phyloP scores from a whole-genome alignment of 2,329 filamentous ascomycete species.

The Alternaria novae-zelandiae region DNA sequence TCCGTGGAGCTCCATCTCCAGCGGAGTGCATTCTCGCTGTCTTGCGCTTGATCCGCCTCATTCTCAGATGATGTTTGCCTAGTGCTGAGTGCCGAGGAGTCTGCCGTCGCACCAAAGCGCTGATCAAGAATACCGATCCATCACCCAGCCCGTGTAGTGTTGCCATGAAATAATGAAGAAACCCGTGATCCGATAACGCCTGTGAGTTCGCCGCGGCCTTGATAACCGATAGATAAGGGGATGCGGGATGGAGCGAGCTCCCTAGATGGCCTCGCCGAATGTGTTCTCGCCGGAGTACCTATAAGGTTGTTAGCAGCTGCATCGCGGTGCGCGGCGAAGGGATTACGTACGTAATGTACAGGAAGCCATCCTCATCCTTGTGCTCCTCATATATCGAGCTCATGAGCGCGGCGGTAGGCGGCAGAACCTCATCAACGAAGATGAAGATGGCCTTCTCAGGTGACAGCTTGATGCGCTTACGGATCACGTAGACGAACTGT shows the following conservation, averaged over 20 bases:
- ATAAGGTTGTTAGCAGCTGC: slow-evolving; percentile 29
- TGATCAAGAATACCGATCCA: slow-evolving; percentile 19
- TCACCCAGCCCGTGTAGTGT: slow-evolving; percentile 26
- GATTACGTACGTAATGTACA: slow-evolving; percentile 87
- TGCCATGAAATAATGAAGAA: slow-evolving; percentile 26
- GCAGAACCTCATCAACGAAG: slow-evolving; percentile 98
- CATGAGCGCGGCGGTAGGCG: slow-evolving; percentile 96
- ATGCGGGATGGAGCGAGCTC: slow-evolving; percentile 13
- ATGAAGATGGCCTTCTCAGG: slow-evolving; percentile 99
- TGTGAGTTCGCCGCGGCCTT: slow-evolving; percentile 33
- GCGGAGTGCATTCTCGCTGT: background rate
- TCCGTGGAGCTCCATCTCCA: background rate
- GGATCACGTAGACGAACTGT: slow-evolving; percentile 99
- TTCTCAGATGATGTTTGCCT: slow-evolving; percentile 10
- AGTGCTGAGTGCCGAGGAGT: slow-evolving; percentile 7
- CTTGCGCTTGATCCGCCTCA: slow-evolving; percentile 6
- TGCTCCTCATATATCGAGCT: slow-evolving; percentile 99
- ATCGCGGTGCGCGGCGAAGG: background rate
- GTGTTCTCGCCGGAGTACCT: slow-evolving; percentile 99
- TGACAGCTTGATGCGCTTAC: slow-evolving; percentile 99
- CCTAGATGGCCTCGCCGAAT: slow-evolving; percentile 69
- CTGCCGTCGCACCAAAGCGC: slow-evolving; percentile 9
- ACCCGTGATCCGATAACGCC: slow-evolving; percentile 40
- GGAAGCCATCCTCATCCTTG: slow-evolving; percentile 87
- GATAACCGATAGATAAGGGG: slow-evolving; percentile 25